Evolutionary conservation across 331 rosid species (phyloP).

Genomic region (Malus hybrid): DNA sequence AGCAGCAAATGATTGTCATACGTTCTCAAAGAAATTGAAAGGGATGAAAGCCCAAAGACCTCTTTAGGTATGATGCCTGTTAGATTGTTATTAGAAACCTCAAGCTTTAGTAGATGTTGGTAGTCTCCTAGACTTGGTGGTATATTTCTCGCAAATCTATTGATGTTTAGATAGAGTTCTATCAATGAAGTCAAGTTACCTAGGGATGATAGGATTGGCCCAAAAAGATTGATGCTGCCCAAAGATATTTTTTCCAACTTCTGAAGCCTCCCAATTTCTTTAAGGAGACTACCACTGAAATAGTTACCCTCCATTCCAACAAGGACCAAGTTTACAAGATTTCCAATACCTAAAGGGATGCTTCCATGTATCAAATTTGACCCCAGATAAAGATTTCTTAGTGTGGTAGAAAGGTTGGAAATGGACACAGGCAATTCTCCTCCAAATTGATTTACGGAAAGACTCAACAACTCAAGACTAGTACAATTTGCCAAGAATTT

Average conservation of each 20-base stretch:
- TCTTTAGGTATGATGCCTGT: slow-evolving; percentile 3
- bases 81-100: neutral
- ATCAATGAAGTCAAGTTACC: neutral
- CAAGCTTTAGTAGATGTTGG: neutral
- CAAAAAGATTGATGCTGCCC: neutral
- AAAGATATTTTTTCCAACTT: neutral
- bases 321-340: neutral
- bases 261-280: neutral
- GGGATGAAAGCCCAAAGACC: neutral
- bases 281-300: neutral
- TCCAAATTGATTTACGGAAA: too few relatives aligned
- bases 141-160: neutral
- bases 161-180: neutral
- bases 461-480: too few relatives aligned
- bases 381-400: too few relatives aligned
- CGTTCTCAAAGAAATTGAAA: neutral
- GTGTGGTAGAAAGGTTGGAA: too few relatives aligned
- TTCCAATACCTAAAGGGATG: neutral
- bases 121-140: slow-evolving; percentile 8
- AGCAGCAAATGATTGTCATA: neutral
- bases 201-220: neutral
- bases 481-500: too few relatives aligned
- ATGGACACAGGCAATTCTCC: too few relatives aligned
- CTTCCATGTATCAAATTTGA: too few relatives aligned
- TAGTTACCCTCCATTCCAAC: neutral